Evolutionary conservation across 1,139 yeast species (phyloP).

Genomic region (Yamadazyma diddensiae): DNA sequence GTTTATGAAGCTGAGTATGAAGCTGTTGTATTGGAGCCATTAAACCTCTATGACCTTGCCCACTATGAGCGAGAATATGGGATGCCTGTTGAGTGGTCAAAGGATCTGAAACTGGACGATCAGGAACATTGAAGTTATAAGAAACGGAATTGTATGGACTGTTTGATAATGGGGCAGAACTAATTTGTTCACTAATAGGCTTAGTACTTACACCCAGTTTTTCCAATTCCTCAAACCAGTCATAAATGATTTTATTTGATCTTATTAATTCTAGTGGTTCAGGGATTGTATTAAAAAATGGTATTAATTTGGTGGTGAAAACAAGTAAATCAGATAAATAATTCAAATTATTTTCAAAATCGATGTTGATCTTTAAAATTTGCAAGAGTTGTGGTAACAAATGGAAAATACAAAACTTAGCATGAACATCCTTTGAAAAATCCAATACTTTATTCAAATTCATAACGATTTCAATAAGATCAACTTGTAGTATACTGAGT

Average conservation of each 20-base stretch:
- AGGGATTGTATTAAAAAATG: conserved; percentile 9
- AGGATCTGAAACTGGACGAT: conserved; percentile 6
- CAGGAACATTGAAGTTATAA: conserved; percentile 1
- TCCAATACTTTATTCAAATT: conserved; percentile 21
- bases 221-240: conserved; percentile 17
- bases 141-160: neutral
- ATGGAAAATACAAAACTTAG: conserved; percentile 35
- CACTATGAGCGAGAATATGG: neutral
- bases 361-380: conserved; percentile 28
- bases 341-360: conserved; percentile 19
- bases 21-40: conserved; percentile 11
- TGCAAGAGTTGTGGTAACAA: conserved; percentile 35
- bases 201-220: conserved; percentile 5
- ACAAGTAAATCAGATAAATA: conserved; percentile 12
- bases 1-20: conserved; percentile 12
- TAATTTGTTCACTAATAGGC: conserved; percentile 1
- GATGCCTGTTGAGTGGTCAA: conserved; percentile 1
- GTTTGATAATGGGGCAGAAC: conserved; percentile 3
- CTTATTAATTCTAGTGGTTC: conserved; percentile 9
- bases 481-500: conserved; percentile 20
- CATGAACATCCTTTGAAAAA: conserved; percentile 25
- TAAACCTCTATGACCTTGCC: neutral
- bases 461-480: conserved; percentile 22
- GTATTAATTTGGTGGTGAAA: conserved; percentile 10
- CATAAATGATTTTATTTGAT: conserved; percentile 14